phyloP scores from a whole-genome alignment of 257 asterid genomes.

The Solanum etuberosum region DNA sequence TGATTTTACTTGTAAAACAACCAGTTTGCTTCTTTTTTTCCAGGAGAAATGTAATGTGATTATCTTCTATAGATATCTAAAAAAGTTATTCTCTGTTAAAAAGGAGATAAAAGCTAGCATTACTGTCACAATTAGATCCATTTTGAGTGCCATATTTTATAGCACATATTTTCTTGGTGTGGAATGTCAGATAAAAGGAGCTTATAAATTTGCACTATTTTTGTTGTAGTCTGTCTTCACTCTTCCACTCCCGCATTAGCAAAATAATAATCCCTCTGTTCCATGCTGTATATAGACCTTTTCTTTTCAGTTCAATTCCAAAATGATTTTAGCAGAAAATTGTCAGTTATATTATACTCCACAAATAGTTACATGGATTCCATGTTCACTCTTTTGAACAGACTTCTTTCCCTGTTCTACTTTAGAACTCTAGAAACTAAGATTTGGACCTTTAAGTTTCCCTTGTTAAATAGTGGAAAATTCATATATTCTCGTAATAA shows the following conservation, averaged over 20 bases:
- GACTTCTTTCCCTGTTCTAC: not conserved
- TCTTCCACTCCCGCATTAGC: not conserved
- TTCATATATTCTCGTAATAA: not conserved
- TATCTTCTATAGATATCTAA: not conserved
- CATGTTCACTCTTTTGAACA: not conserved
- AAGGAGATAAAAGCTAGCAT: not conserved
- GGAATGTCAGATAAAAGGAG: not conserved
- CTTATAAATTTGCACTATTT: not conserved
- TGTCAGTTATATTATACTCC: not conserved
- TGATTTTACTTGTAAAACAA: not conserved
- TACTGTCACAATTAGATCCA: not conserved
- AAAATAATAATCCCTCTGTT: not conserved
- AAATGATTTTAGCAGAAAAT: not conserved
- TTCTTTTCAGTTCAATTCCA: not conserved
- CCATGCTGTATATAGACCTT: not conserved
- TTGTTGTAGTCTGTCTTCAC: not conserved
- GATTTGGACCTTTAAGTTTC: not conserved
- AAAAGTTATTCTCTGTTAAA: not conserved
- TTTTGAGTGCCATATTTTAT: not conserved
- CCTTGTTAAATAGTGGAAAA: not conserved
- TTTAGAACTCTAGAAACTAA: not conserved
- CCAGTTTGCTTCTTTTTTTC: not conserved
- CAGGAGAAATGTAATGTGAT: not conserved
- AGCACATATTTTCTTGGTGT: not conserved
- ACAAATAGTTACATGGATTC: not conserved